A percentile compares a stretch with the other conserved stretches of the same genome.
Evolutionary conservation across 257 asterid genomes (phyloP).

Genomic region (Petunia secreta): DNA sequence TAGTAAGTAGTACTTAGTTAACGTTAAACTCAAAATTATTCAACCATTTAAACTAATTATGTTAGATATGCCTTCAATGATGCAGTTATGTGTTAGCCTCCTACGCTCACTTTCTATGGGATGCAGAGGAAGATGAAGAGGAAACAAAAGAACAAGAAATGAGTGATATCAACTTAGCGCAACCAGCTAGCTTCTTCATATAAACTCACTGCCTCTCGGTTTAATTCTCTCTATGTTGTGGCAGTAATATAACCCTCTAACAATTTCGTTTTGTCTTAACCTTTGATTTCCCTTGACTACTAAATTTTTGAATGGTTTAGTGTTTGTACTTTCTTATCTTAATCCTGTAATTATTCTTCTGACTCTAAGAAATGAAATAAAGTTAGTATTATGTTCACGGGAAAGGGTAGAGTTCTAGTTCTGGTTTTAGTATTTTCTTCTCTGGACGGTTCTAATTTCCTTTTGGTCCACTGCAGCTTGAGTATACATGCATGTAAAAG

Average conservation of each 20-base stretch:
- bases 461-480: no score
- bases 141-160: conserved; percentile 7
- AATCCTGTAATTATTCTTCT: neutral
- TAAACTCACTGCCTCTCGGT: neutral
- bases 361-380: neutral
- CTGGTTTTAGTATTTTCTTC: no score
- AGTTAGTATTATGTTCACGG: neutral
- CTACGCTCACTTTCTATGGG: conserved; percentile 69
- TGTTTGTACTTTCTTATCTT: neutral
- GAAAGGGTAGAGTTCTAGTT: neutral
- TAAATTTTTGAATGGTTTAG: neutral
- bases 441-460: no score
- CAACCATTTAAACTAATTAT: neutral
- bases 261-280: neutral
- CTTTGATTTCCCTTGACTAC: neutral
- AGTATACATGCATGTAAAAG: no score
- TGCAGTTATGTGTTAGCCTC: conserved; percentile 60
- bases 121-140: conserved; percentile 37
- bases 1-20: no score
- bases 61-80: neutral
- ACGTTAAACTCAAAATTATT: no score
- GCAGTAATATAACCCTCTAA: neutral
- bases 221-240: neutral
- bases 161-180: neutral
- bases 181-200: conserved; percentile 8